Base-by-base conservation (phyloP, 2,329 filamentous ascomycete genomes). In the Eutypella sp. region DNA sequence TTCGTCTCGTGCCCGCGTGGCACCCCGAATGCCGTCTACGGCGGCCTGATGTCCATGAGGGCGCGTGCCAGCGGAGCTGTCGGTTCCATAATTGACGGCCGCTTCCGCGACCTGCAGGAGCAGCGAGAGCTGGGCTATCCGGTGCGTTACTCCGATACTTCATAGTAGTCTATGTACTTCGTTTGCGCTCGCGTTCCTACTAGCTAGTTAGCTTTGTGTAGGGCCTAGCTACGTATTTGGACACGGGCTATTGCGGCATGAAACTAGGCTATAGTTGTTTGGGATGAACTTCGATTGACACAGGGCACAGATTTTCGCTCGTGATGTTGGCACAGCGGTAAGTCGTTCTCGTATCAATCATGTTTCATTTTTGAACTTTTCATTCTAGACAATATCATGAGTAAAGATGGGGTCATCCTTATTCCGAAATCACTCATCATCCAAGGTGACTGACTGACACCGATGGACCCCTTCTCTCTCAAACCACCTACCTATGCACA, bases 31-130 rank as follows among this genome's bases (percentile, higher is more conserved):
- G 74, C 74, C 38, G 70, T 75, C 37, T 80, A 77, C 52, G 76
- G 76, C 25, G 75, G 75, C 1, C 60, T 79, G 20, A 79, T 78
- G 76, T 71, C 70, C 20, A 68, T 67, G 3, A 65, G 74, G 18
- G 75, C 75, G 3, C 64, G 67, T 51, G 60, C 61, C 5, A 62
- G 64, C 36, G 68, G 69, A 5, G 74, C 73, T 1, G 70, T 63
- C 1, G 76, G 75, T 1, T 70, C 71, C 3, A 64, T 79, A 11
- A 70, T 79, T 25, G 75, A 79, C 55, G 76, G 76, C 3, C 65
- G 73, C 4, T 66, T 78, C 45, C 68, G 75, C 9, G 75, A 79
- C 53, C 58, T 79, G 22, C 67, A 75, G 50, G 75, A 79, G 60
- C 76, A 79, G 55, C 69, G 75, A 6, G 71, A 67, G 19, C 56